phyloP scores from a whole-genome alignment of 768 basidiomycete species.

The Boletus sensibilis region DNA sequence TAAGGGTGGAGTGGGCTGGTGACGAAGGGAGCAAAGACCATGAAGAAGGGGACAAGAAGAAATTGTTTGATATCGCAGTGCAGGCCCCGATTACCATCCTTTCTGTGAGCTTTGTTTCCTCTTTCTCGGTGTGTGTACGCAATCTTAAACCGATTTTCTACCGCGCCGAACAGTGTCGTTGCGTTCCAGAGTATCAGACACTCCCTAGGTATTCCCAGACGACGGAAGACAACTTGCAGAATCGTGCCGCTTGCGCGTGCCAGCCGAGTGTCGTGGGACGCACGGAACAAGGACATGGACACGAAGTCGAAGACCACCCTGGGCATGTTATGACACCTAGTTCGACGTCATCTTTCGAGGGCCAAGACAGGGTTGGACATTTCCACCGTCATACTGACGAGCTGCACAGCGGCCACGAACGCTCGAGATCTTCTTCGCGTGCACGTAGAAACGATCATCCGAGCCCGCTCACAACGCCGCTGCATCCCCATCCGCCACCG shows the following conservation, averaged over 20 bases:
- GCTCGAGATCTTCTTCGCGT: slow-evolving; percentile 1
- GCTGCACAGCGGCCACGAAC: background rate
- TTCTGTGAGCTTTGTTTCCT: slow-evolving; percentile 55
- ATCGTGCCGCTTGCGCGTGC: slow-evolving; percentile 45
- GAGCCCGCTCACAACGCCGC: background rate
- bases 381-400: background rate
- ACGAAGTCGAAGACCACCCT: slow-evolving; percentile 22
- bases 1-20: slow-evolving; percentile 74
- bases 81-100: slow-evolving; percentile 87
- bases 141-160: background rate
- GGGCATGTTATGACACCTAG: slow-evolving; percentile 27
- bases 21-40: slow-evolving; percentile 60
- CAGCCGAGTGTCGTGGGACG: background rate
- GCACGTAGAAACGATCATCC: background rate
- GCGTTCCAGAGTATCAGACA: slow-evolving; percentile 73
- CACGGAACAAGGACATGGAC: background rate
- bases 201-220: slow-evolving; percentile 71
- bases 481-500: background rate
- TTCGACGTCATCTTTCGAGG: slow-evolving; percentile 33
- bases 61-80: slow-evolving; percentile 84
- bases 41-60: slow-evolving; percentile 67
- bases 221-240: slow-evolving; percentile 13
- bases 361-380: background rate
- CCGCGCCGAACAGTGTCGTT: slow-evolving; percentile 60
- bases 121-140: background rate